Evolutionary conservation across 169 alveolate species (phyloP).

Genomic region (Besnoitia besnoiti): DNA sequence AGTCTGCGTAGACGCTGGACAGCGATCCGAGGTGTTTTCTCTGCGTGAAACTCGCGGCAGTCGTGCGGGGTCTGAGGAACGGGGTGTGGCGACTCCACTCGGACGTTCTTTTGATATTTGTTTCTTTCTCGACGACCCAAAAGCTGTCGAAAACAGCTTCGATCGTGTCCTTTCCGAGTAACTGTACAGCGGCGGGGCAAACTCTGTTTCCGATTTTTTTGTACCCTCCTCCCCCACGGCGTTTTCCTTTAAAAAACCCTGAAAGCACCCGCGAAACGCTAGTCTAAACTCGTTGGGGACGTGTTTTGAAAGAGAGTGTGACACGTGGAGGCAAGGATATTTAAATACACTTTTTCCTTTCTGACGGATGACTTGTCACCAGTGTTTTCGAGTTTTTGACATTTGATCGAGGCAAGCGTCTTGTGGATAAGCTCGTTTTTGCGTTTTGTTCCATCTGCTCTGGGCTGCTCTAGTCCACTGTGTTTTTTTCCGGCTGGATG

Average conservation of each 20-base stretch:
- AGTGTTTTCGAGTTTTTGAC: not conserved
- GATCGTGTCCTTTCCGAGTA: not conserved
- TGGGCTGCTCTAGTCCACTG: not conserved
- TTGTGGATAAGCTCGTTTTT: not conserved
- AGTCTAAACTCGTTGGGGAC: not conserved
- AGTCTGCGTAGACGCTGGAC: not conserved
- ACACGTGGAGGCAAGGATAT: not conserved
- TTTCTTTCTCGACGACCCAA: not conserved
- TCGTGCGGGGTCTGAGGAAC: not conserved
- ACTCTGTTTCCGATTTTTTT: not conserved
- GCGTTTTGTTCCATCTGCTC: not conserved
- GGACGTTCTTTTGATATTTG: not conserved
- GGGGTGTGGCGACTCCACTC: not conserved
- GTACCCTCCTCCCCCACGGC: not conserved
- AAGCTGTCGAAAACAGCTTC: not conserved
- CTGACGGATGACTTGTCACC: not conserved
- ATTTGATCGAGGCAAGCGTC: not conserved
- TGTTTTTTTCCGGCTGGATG: not conserved
- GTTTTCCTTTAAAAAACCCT: not conserved
- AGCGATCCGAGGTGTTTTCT: not conserved
- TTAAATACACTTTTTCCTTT: not conserved
- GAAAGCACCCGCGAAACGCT: not conserved
- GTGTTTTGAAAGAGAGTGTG: not conserved
- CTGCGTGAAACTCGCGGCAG: not conserved
- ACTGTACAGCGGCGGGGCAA: not conserved